A percentile compares a stretch with the other conserved stretches of the same genome.
Conservation (phyloP, 169 alveolate species). For the Plasmodium blacklocki region DNA sequence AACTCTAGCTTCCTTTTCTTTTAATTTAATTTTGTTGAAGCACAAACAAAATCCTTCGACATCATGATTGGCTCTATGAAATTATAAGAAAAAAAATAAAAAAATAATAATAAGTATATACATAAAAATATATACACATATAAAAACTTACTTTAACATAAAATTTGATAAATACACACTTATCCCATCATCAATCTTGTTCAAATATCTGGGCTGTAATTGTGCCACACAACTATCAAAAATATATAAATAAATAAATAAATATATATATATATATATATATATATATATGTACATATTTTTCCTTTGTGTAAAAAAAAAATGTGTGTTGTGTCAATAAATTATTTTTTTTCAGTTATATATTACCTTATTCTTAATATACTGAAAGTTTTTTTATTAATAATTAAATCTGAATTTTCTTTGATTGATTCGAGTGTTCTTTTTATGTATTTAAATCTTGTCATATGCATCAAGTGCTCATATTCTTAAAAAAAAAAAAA, state of each 20-base stretch:
- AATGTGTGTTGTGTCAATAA: neutral
- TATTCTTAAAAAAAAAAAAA: constrained; percentile 17
- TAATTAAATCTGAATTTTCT: constrained; percentile 30
- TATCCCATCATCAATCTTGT: constrained; percentile 32
- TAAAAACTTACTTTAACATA: constrained; percentile 50
- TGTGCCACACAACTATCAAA: constrained; percentile 43
- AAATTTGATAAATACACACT: constrained; percentile 39
- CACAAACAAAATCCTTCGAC: constrained; percentile 59
- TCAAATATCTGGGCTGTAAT: constrained; percentile 21
- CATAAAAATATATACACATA: neutral
- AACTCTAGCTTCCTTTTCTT: constrained; percentile 39
- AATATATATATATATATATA: neutral
- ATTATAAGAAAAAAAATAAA: neutral
- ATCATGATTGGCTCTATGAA: constrained; percentile 40
- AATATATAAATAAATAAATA: neutral
- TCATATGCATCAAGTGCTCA: constrained; percentile 43
- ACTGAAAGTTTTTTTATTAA: constrained; percentile 42
- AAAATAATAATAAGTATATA: neutral
- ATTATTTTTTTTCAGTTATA: neutral
- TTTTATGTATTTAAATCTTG: constrained; percentile 33
- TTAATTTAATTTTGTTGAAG: constrained; percentile 41
- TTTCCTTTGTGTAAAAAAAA: neutral
- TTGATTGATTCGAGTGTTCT: constrained; percentile 5
- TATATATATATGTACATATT: neutral
- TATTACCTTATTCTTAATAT: constrained; percentile 44